Evolutionary conservation across 148 eudicot genomes (phyloP).

Genomic region (Vaccinium corymbosum): DNA sequence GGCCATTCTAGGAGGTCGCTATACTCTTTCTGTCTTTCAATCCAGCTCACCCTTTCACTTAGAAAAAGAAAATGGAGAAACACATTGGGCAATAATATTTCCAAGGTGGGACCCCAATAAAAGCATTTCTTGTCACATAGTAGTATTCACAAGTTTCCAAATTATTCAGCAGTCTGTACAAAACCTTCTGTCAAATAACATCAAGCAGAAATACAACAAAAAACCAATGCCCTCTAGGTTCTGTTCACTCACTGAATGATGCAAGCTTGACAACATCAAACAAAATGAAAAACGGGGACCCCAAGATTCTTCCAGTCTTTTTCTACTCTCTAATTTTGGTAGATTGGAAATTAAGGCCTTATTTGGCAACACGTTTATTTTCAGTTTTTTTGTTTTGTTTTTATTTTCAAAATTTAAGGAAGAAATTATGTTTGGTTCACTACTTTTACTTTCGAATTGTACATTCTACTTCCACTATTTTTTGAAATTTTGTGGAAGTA

Average conservation of each 20-base stretch:
- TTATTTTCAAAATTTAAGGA: too few relatives aligned
- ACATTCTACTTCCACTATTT: too few relatives aligned
- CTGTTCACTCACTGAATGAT: background rate
- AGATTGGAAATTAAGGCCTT: background rate
- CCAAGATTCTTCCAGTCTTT: background rate
- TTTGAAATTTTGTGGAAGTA: too few relatives aligned
- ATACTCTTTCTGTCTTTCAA: too few relatives aligned
- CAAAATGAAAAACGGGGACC: too few relatives aligned
- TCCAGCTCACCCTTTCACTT: too few relatives aligned
- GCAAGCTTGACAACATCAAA: background rate
- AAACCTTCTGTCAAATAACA: background rate
- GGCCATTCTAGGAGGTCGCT: too few relatives aligned
- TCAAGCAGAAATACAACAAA: background rate
- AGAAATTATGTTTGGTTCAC: too few relatives aligned
- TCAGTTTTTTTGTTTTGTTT: too few relatives aligned
- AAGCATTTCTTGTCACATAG: background rate
- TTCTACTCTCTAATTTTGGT: background rate
- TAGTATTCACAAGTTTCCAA: background rate
- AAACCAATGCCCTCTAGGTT: background rate
- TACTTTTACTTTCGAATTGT: too few relatives aligned
- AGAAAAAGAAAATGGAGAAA: too few relatives aligned
- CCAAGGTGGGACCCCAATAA: background rate
- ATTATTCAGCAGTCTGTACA: background rate
- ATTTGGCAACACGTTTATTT: too few relatives aligned
- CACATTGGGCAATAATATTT: background rate